A percentile compares a stretch with the other conserved stretches of the same genome.
Evolutionary conservation across 164 flowering plant genomes (phyloP).

Genomic region (Piper longum): DNA sequence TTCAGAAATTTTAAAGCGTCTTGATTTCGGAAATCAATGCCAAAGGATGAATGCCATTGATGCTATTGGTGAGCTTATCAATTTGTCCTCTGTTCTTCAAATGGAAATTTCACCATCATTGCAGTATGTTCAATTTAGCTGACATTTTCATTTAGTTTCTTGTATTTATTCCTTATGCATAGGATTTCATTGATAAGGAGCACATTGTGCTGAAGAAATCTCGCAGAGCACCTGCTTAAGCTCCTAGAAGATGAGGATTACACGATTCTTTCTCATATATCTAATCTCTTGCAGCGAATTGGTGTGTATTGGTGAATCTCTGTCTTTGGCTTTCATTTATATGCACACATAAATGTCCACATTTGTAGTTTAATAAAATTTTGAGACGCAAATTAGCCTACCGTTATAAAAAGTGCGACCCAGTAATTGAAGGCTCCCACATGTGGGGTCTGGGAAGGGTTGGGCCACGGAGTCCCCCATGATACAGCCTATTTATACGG

Average conservation of each 20-base stretch:
- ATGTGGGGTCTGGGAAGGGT: too few species aligned
- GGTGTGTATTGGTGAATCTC: conserved; percentile 26
- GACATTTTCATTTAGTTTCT: neutral
- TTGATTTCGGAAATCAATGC: conserved; percentile 21
- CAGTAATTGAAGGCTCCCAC: too few species aligned
- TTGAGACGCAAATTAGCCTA: too few species aligned
- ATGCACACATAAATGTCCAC: too few species aligned
- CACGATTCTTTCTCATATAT: conserved; percentile 28
- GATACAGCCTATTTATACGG: too few species aligned
- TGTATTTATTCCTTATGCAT: neutral
- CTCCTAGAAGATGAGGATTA: conserved; percentile 49
- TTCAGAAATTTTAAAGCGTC: conserved; percentile 41
- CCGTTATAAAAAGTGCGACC: too few species aligned
- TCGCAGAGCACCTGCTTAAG: conserved; percentile 39
- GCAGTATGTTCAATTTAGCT: conserved; percentile 24
- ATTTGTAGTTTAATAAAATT: too few species aligned
- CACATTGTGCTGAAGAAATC: conserved; percentile 37
- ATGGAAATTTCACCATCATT: conserved; percentile 18
- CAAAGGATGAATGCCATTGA: conserved; percentile 63
- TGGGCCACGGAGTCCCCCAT: too few species aligned
- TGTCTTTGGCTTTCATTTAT: neutral
- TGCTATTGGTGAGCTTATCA: conserved; percentile 45
- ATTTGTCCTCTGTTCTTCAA: conserved; percentile 26
- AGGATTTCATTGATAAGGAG: neutral
- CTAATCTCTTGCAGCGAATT: conserved; percentile 38